Evolutionary conservation across 495 filamentous ascomycete genomes (phyloP).

Genomic region (Penicillium angulare): DNA sequence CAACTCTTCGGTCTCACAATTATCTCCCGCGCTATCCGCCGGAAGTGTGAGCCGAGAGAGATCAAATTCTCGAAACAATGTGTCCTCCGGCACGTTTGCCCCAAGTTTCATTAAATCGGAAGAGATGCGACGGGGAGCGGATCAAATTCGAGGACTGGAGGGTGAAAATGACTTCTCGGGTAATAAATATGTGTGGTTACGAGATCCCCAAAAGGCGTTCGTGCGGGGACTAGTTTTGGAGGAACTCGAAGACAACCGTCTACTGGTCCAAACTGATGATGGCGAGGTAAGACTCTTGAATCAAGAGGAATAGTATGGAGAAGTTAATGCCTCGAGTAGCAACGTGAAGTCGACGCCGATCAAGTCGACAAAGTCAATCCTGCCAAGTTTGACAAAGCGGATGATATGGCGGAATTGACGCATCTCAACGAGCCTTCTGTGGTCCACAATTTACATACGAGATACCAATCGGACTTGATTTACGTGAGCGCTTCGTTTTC

Average conservation of each 20-base stretch:
- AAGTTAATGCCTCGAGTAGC: slow-evolving; percentile 46
- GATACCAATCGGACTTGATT: slow-evolving; percentile 93
- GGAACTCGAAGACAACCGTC: slow-evolving; percentile 61
- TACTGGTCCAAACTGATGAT: slow-evolving; percentile 92
- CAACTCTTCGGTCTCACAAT: slow-evolving; percentile 55
- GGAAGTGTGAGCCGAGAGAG: slow-evolving; percentile 40
- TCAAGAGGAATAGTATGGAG: not conserved
- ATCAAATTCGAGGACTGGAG: slow-evolving; percentile 75
- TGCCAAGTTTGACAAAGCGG: slow-evolving; percentile 97
- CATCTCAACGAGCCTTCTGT: slow-evolving; percentile 98
- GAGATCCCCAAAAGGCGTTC: slow-evolving; percentile 82
- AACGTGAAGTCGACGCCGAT: slow-evolving; percentile 80
- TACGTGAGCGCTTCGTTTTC: slow-evolving; percentile 67
- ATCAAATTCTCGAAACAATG: slow-evolving; percentile 60
- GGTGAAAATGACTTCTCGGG: slow-evolving; percentile 98
- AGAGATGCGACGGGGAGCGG: slow-evolving; percentile 61
- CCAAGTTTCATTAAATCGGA: slow-evolving; percentile 92
- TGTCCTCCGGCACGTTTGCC: slow-evolving; percentile 78
- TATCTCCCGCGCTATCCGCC: slow-evolving; percentile 28
- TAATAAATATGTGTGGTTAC: slow-evolving; percentile 97
- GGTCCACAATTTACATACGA: slow-evolving; percentile 90
- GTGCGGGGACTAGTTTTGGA: slow-evolving; percentile 88
- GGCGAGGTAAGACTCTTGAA: slow-evolving; percentile 63
- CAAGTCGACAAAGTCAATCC: slow-evolving; percentile 98
- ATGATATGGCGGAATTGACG: slow-evolving; percentile 98